Evolutionary conservation across 306 rosid species (phyloP), one percentile per base, ranked within the genome.

Genomic region (Glycine soja): DNA sequence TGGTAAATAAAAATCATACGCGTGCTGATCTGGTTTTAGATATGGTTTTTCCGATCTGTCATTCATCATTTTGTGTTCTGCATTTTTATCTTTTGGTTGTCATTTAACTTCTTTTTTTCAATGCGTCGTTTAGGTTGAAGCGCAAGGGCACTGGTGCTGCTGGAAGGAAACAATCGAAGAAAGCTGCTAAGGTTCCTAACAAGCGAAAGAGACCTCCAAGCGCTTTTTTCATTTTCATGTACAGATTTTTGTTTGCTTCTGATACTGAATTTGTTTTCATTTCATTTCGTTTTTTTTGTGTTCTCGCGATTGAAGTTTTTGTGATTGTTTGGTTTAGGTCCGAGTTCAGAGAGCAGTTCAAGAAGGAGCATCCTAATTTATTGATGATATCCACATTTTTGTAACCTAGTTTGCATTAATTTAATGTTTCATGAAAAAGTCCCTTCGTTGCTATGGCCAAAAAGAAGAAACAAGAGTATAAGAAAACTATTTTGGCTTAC

Each of bases 201-300:
- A 95, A 90, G 87, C 97, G 97, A 0, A 93, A 91, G 86, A 91
- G 94, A 89, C 99, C 99, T 80, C 94, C 98, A 0, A 93, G 97
- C 79, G 97, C 99, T 63, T 95, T 95, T 88, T 95, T 95, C 64
- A 95, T 95, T 68, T 95, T 93, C 90, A 93, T 95, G 97, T 93
- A 85, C 2, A 81, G 0, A 7, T 62, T 58, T 10, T 3, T 38
- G 2, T 0, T 50, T 19, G 3, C 2, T 16, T 24, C n/a, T 15
- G 0, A 1, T 6, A 36, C 7, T 2, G 70, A 81, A 79, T 87
- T 54, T 36, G 51, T 4, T 36, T 70, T 11, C 5, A 18, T 36
- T 48, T 0, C n/a, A n/a, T n/a, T n/a, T n/a, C n/a, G n/a, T n/a
- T n/a, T n/a, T 38, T 7, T 16, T 24, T 24, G 1, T 24, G 2